Conservation (phyloP, 78 protist genomes). For the Dictyostelium citrinum region DNA sequence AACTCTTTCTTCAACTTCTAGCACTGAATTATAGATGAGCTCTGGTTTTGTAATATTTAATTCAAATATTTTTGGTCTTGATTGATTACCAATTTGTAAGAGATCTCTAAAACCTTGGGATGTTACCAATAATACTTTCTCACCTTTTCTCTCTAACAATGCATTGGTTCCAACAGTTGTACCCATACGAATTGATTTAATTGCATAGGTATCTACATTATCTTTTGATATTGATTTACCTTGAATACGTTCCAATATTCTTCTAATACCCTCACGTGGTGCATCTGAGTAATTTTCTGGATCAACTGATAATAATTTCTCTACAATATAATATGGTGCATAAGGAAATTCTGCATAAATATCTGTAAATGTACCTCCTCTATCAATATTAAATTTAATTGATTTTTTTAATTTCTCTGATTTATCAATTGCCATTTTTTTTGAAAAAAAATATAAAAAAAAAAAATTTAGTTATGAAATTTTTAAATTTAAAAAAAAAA, state of each 20-base stretch:
- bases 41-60: slow-evolving; percentile 81
- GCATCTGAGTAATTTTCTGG: slow-evolving; percentile 94
- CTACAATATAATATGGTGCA: slow-evolving; percentile 32
- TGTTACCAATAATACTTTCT: slow-evolving; percentile 74
- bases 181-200: slow-evolving; percentile 93
- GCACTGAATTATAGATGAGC: slow-evolving; percentile 82
- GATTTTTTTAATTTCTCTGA: background rate
- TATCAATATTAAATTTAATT: slow-evolving; percentile 89
- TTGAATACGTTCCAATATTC: slow-evolving; percentile 68
- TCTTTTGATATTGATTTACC: background rate
- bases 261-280: slow-evolving; percentile 96
- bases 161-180: slow-evolving; percentile 99
- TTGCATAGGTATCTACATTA: slow-evolving; percentile 68
- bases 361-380: slow-evolving; percentile 98
- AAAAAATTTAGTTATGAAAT: background rate
- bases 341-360: slow-evolving; percentile 80
- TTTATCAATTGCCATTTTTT: background rate
- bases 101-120: slow-evolving; percentile 91
- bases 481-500: too few species aligned
- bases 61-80: slow-evolving; percentile 95
- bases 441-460: too few species aligned
- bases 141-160: slow-evolving; percentile 96
- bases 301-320: slow-evolving; percentile 94
- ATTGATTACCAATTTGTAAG: slow-evolving; percentile 92
- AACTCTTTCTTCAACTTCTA: slow-evolving; percentile 89